These are phyloP conservation scores for Craterostigma plantagineum DNA, from an alignment of 257 asterid species.

Conservation along the genomic window DNA sequence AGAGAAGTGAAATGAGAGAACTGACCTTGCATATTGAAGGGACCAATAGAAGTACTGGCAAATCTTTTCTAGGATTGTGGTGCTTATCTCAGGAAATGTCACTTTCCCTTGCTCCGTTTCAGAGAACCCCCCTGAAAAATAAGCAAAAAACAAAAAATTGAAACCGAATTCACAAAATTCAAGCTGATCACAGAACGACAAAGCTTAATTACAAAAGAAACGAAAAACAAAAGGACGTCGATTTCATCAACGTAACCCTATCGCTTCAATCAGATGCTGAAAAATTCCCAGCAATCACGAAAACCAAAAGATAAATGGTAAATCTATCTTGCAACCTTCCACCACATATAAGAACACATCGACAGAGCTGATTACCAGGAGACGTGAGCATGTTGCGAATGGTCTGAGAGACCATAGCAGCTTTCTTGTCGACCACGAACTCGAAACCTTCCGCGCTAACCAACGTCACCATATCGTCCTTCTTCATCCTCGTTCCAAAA, in stretches of 20 bases:
- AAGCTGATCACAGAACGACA: background rate
- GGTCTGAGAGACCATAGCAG: conserved; percentile 98
- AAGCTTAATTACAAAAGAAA: background rate
- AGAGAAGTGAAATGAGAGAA: background rate
- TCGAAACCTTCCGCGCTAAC: conserved; percentile 94
- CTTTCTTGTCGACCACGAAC: conserved; percentile 70
- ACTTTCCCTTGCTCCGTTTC: conserved; percentile 77
- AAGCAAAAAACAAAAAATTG: conserved; percentile 1
- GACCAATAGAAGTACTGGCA: conserved; percentile 98
- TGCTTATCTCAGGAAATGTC: conserved; percentile 86
- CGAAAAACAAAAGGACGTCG: background rate
- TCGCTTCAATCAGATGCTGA: background rate
- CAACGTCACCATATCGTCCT: conserved; percentile 77
- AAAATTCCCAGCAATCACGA: too few species aligned
- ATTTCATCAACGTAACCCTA: background rate
- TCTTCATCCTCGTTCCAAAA: conserved; percentile 25
- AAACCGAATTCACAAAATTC: background rate
- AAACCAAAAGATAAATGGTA: too few species aligned
- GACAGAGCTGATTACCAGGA: conserved; percentile 37
- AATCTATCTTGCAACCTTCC: too few species aligned
- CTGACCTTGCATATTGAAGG: conserved; percentile 86
- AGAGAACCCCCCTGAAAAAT: conserved; percentile 58
- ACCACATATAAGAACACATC: too few species aligned
- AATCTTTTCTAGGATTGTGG: conserved; percentile 75
- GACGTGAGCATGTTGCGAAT: conserved; percentile 99